phyloP scores from a whole-genome alignment of 257 asterid species.

The Knoxia roxburghii region DNA sequence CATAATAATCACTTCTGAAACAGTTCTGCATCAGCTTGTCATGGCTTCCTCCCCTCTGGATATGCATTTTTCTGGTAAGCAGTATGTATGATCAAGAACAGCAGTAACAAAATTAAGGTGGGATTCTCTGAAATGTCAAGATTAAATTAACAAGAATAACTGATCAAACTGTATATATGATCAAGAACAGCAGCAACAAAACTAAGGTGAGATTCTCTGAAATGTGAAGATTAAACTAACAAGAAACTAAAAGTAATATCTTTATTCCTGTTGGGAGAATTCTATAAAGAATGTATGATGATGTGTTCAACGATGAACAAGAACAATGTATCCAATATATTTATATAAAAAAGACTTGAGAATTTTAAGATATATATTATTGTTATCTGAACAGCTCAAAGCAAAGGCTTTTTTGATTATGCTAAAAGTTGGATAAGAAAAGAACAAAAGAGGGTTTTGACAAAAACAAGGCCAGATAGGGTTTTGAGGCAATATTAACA shows the following conservation, averaged over 20 bases:
- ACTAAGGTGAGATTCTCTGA: constrained; percentile 4
- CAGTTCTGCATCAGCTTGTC: constrained; percentile 29
- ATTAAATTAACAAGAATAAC: constrained; percentile 1
- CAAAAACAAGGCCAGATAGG: constrained; percentile 41
- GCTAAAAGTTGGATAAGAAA: constrained; percentile 50
- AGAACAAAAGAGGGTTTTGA: constrained; percentile 41
- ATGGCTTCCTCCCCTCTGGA: constrained; percentile 15
- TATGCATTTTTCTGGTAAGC: constrained; percentile 34
- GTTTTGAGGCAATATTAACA: background rate
- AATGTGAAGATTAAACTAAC: constrained; percentile 10
- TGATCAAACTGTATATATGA: constrained; percentile 1
- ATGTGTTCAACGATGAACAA: constrained; percentile 14
- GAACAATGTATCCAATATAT: constrained; percentile 13
- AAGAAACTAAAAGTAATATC: background rate
- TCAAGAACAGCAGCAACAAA: constrained; percentile 5
- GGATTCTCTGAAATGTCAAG: constrained; percentile 11
- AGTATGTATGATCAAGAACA: constrained; percentile 2
- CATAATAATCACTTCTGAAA: constrained; percentile 28
- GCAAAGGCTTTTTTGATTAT: constrained; percentile 22
- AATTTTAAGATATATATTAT: constrained; percentile 28
- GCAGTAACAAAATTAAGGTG: constrained; percentile 2
- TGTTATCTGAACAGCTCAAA: constrained; percentile 31
- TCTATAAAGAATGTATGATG: background rate
- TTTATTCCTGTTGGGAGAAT: constrained; percentile 18
- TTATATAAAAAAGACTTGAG: constrained; percentile 33